Percentiles rank a stretch among this genome's conserved stretches.
These are phyloP conservation scores for Solanum aculeatissimum DNA, from an alignment of 305 asterid species.

Conservation along the genomic window DNA sequence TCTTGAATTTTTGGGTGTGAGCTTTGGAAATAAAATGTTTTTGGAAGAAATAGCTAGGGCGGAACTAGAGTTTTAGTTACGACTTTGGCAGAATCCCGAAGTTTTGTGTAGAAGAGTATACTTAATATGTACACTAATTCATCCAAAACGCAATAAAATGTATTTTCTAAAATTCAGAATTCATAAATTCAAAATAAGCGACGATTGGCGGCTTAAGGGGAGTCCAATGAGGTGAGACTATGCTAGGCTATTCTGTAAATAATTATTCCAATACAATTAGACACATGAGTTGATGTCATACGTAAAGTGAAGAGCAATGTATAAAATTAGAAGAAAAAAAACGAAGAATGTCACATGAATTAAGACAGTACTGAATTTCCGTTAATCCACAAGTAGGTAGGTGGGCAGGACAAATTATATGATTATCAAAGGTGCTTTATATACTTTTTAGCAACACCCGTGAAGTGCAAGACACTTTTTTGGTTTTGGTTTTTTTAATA, in stretches of 20 bases:
- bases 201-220: background rate
- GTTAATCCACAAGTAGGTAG: background rate
- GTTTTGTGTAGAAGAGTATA: too few relatives aligned
- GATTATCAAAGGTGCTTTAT: background rate
- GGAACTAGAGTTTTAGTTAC: background rate
- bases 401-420: background rate
- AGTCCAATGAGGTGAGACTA: background rate
- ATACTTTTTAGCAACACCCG: background rate
- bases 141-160: too few relatives aligned
- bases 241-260: too few relatives aligned
- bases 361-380: background rate
- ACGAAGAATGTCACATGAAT: background rate
- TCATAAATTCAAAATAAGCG: background rate
- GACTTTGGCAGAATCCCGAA: too few relatives aligned
- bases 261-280: too few relatives aligned
- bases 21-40: background rate
- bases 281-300: background rate
- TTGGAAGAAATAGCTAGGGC: too few relatives aligned
- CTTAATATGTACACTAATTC: too few relatives aligned
- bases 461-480: background rate
- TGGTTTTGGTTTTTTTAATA: background rate
- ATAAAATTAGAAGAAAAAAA: background rate
- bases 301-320: background rate
- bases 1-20: too few relatives aligned
- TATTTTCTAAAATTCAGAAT: too few relatives aligned